Evolutionary conservation across 345 rosid species (phyloP), one percentile per base, ranked within the genome.

Genomic region (Populus pruinosa): DNA sequence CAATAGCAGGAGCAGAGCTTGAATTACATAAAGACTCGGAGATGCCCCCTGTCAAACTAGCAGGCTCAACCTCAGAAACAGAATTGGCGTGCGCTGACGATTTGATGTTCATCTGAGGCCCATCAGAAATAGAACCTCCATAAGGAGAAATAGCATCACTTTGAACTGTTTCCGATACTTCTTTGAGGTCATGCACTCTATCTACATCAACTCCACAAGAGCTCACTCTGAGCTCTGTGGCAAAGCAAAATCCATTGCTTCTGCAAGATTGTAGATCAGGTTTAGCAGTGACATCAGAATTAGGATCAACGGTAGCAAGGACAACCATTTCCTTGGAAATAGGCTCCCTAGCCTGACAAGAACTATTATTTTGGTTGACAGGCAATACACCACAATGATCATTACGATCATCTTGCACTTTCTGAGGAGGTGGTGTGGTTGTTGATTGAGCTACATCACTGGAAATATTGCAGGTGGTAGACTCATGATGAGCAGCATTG

Each of bases 1-100:
- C 44, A 70, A 70, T 78, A 69, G 69, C 73, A 13, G 84, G 76
- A 33, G 61, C 61, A 36, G 84, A 65, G 49, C 78, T 76, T 1
- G 69, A 67, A 65, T 74, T 63, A 31, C 71, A n/a, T 55, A 70
- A 41, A n/a, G 80, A 21, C 75, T 70, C 86, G 36, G 77, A 49
- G 56, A 55, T 75, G 69, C 70, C 21, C 23, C 69, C 29, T 6
- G 69, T 36, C 23, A 73, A 8, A 71, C 29, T 70, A 23, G 74
- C 38, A 43, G 49, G 65, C 20, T 44, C 64, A 56, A 29, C 18
- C 69, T 69, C 66, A 17, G 74, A 78, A 77, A 64, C 55, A 16
- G 82, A 41, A 47, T 16, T 44, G 21, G 44, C 49, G 18, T 27
- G 65, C 41, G 64, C 31, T 53, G 81, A 67, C 17, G 71, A 36